phyloP scores from a whole-genome alignment of 2,329 filamentous ascomycete genomes.

The Trichoderma sp. region DNA sequence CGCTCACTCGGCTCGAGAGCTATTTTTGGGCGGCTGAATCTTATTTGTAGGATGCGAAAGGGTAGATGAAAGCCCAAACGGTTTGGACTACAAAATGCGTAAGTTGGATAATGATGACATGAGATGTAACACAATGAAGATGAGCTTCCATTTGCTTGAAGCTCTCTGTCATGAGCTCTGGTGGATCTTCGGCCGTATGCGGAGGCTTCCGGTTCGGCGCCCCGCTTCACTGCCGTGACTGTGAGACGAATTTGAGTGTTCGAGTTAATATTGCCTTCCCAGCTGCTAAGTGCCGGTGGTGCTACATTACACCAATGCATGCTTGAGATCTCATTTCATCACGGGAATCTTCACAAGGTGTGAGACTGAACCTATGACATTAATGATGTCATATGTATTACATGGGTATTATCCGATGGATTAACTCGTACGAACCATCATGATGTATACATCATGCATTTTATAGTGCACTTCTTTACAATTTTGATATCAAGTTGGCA shows the following conservation, averaged over 20 bases:
- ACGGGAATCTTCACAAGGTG: not conserved
- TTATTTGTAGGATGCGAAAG: not conserved
- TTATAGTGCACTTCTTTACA: not conserved
- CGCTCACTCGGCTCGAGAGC: not conserved
- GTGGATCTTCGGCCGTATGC: not conserved
- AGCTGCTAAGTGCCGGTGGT: not conserved
- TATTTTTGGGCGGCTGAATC: not conserved
- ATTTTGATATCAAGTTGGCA: not conserved
- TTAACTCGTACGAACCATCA: not conserved
- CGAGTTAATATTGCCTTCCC: too few relatives aligned
- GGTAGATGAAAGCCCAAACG: not conserved
- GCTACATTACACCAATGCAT: not conserved
- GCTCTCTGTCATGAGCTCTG: not conserved
- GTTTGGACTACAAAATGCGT: not conserved
- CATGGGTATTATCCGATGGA: not conserved
- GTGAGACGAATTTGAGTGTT: not conserved
- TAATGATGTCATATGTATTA: not conserved
- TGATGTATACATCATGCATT: not conserved
- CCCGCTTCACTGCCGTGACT: not conserved
- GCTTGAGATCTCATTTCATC: not conserved
- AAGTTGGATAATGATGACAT: not conserved
- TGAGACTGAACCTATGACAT: too few relatives aligned
- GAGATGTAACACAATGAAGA: not conserved
- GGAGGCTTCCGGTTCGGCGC: not conserved
- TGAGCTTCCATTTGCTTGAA: not conserved